These are phyloP conservation scores for Cyclotella sp. DNA, from an alignment of 108 stramenopile species.

Conservation along the genomic window DNA sequence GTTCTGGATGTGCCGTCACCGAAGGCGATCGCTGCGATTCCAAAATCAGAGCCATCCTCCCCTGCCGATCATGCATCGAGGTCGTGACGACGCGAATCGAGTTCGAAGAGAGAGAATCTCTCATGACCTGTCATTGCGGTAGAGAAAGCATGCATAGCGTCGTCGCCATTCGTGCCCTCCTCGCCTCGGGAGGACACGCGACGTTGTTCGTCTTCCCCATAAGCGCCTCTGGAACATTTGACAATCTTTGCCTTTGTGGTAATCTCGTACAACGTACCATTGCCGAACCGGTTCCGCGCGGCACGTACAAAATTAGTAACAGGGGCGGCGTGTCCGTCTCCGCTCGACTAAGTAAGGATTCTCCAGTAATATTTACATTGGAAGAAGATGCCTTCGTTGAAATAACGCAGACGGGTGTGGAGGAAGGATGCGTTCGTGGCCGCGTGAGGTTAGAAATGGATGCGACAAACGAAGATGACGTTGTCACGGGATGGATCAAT, in stretches of 20 bases:
- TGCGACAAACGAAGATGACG: not conserved
- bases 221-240: slow-evolving; percentile 3
- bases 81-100: slow-evolving; percentile 44
- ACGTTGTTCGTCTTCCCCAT: slow-evolving; percentile 20
- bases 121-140: slow-evolving; percentile 19
- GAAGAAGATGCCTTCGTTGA: not conserved
- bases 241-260: slow-evolving; percentile 24
- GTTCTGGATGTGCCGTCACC: slow-evolving; percentile 15
- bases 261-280: not conserved
- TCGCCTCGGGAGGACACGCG: slow-evolving; percentile 32
- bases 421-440: slow-evolving; percentile 20
- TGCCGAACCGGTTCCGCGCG: slow-evolving; percentile 25
- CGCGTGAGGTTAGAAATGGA: slow-evolving; percentile 1
- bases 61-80: slow-evolving; percentile 37
- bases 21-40: slow-evolving; percentile 22
- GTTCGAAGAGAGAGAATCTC: slow-evolving; percentile 24
- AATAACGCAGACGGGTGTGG: slow-evolving; percentile 15
- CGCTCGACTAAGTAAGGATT: not conserved
- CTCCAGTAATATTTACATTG: slow-evolving; percentile 8
- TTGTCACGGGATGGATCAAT: slow-evolving; percentile 5
- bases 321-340: slow-evolving; percentile 24
- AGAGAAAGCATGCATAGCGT: slow-evolving; percentile 15
- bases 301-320: slow-evolving; percentile 21
- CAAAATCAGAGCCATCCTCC: slow-evolving; percentile 24
- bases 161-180: slow-evolving; percentile 34